Percentiles rank a stretch among this genome's conserved stretches.
phyloP scores from a whole-genome alignment of 208 protist species.

The Acanthamoeba healyi region DNA sequence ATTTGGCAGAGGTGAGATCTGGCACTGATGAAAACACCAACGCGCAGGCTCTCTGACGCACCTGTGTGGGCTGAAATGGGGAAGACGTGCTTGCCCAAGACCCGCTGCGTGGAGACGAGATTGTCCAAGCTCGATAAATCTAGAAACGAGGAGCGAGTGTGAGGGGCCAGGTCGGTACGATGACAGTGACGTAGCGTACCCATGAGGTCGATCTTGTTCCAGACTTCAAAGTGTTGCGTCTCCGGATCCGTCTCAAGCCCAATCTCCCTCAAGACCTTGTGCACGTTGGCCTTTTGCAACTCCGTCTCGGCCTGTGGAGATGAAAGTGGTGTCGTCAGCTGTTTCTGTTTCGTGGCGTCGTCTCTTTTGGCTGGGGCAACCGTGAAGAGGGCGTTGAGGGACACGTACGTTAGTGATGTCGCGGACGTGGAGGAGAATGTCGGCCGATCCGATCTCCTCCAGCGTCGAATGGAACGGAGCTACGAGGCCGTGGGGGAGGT shows the following conservation, averaged over 20 bases:
- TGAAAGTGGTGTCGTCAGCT: neutral
- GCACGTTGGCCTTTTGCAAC: conserved; percentile 43
- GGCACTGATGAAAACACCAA: neutral
- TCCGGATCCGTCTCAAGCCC: neutral
- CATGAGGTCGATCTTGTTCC: conserved; percentile 71
- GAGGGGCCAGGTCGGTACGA: too few relatives aligned
- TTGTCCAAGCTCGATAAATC: neutral
- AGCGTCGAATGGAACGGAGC: conserved; percentile 40
- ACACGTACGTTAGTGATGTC: conserved; percentile 36
- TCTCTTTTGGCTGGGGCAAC: too few relatives aligned
- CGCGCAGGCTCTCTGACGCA: neutral
- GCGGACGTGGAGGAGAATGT: conserved; percentile 60
- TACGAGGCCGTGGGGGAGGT: conserved; percentile 51
- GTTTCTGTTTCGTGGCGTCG: neutral
- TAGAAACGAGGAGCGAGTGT: neutral
- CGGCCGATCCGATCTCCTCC: conserved; percentile 25
- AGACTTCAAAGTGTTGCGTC: conserved; percentile 3
- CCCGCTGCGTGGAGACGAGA: neutral
- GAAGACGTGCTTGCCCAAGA: neutral
- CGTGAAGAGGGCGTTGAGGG: too few relatives aligned
- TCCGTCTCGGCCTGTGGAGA: neutral
- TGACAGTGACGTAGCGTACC: neutral
- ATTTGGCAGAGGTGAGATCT: neutral
- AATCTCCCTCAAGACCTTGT: conserved; percentile 46
- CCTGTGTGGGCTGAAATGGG: conserved; percentile 31